A percentile compares a stretch with the other conserved stretches of the same genome.
phyloP scores from a whole-genome alignment of 805 yeast species.

The Priceomyces haplophilus region DNA sequence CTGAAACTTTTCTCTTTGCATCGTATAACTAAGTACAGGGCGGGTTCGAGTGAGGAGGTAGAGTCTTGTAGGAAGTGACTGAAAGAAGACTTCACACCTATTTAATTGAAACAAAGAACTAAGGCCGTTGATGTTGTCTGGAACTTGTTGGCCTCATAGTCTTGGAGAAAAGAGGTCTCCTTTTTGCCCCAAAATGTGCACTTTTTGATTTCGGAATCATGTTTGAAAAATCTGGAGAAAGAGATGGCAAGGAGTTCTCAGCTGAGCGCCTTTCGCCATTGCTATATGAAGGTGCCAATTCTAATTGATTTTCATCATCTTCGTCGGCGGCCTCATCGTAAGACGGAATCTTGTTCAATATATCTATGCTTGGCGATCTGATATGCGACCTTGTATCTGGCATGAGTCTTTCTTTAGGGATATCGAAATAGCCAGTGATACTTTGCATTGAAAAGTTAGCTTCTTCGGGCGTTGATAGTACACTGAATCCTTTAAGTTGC shows the following conservation, averaged over 20 bases:
- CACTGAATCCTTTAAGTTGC: slow-evolving; percentile 26
- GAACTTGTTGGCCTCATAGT: not conserved
- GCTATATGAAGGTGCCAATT: slow-evolving; percentile 20
- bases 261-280: not conserved
- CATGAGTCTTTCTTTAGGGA: slow-evolving; percentile 15
- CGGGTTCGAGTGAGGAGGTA: no score
- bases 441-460: slow-evolving; percentile 11
- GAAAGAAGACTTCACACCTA: no score
- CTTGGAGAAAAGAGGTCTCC: not conserved
- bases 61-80: no score
- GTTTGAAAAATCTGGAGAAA: not conserved
- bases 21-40: no score
- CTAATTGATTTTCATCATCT: slow-evolving; percentile 26
- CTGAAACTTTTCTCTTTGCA: no score
- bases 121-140: no score
- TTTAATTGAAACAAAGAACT: no score
- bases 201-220: slow-evolving; percentile 2
- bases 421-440: slow-evolving; percentile 31
- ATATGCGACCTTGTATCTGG: slow-evolving; percentile 5
- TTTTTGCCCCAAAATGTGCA: slow-evolving; percentile 1
- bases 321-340: slow-evolving; percentile 40
- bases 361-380: slow-evolving; percentile 17
- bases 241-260: not conserved
- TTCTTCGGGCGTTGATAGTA: not conserved
- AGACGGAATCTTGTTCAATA: slow-evolving; percentile 36